Percentiles rank a stretch among this genome's conserved stretches.
These are phyloP conservation scores for Senna tora DNA, from an alignment of 306 rosid genomes.

Conservation along the genomic window DNA sequence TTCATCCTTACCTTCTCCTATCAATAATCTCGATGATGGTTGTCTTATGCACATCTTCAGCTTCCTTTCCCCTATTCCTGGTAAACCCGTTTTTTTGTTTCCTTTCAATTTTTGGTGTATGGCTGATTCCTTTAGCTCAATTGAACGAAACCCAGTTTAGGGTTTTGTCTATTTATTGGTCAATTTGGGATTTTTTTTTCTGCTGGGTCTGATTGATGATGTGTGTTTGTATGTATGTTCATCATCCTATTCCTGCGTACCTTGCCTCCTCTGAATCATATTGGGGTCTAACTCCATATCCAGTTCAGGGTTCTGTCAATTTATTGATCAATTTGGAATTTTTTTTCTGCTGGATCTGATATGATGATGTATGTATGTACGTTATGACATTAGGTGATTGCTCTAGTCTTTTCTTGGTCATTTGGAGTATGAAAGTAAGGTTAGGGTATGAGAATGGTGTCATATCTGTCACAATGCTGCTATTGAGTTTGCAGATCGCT, in stretches of 20 bases:
- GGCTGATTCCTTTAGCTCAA: constrained; percentile 18
- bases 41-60: constrained; percentile 93
- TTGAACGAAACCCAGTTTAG: constrained; percentile 36
- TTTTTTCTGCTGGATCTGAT: constrained; percentile 3
- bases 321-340: constrained; percentile 17
- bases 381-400: constrained; percentile 2
- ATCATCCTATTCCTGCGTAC: too few relatives aligned
- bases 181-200: constrained; percentile 6
- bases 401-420: not conserved
- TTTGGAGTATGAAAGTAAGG: constrained; percentile 3
- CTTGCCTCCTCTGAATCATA: too few relatives aligned
- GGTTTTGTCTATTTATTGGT: constrained; percentile 14
- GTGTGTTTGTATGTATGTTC: not conserved
- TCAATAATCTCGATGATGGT: constrained; percentile 82
- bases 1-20: constrained; percentile 45
- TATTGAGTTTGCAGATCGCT: constrained; percentile 99
- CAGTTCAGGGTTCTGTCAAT: constrained; percentile 23
- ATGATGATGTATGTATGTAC: not conserved
- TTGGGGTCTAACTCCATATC: too few relatives aligned
- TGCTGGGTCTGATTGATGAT: too few relatives aligned
- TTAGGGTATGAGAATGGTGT: constrained; percentile 22
- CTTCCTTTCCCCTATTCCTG: constrained; percentile 93
- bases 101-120: not conserved
- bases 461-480: constrained; percentile 59
- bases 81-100: constrained; percentile 42